These are phyloP conservation scores for Clausena lansium DNA, from an alignment of 345 rosid genomes.

Conservation along the genomic window DNA sequence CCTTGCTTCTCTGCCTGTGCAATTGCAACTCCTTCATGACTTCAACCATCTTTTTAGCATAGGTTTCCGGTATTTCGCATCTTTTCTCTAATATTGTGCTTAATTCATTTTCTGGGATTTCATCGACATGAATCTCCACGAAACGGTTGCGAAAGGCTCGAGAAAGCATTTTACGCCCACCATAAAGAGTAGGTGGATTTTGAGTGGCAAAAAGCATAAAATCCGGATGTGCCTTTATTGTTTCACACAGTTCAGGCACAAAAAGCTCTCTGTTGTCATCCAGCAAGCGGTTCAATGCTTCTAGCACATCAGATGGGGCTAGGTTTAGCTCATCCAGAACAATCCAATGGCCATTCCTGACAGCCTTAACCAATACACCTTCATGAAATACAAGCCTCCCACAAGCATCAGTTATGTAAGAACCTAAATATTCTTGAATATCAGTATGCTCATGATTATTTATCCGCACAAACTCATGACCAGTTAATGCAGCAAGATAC, in stretches of 20 bases:
- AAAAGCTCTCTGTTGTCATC: slow-evolving; percentile 96
- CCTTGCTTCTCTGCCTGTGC: slow-evolving; percentile 86
- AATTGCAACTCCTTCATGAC: slow-evolving; percentile 94
- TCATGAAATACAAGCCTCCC: slow-evolving; percentile 94
- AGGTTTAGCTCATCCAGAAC: slow-evolving; percentile 93
- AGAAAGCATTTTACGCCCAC: slow-evolving; percentile 97
- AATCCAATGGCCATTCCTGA: slow-evolving; percentile 85
- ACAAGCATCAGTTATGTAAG: slow-evolving; percentile 69
- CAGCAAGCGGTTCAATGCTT: slow-evolving; percentile 86
- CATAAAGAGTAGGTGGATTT: slow-evolving; percentile 89
- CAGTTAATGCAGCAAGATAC: slow-evolving; percentile 87
- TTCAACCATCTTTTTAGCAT: slow-evolving; percentile 81
- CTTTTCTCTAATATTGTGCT: slow-evolving; percentile 61
- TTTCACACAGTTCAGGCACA: slow-evolving; percentile 81
- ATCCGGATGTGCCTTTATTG: slow-evolving; percentile 77
- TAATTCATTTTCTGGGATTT: slow-evolving; percentile 84
- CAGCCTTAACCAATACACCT: slow-evolving; percentile 94
- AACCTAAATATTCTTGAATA: slow-evolving; percentile 88
- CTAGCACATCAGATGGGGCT: slow-evolving; percentile 97
- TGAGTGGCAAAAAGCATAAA: slow-evolving; percentile 99
- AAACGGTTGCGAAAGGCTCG: slow-evolving; percentile 97
- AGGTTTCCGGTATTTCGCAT: slow-evolving; percentile 70
- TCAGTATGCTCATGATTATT: slow-evolving; percentile 98
- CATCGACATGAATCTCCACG: slow-evolving; percentile 98
- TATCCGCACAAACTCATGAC: slow-evolving; percentile 84